phyloP scores from a whole-genome alignment of 129 eudicot genomes.

The sunflower (Helianthus annuus) region HanXRQr2.0-SUNRISE NC_035446.2:135245991-135246490 shows the following conservation, averaged over 20 bases:
- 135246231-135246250: background rate
- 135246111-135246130: background rate
- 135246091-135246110: slow-evolving; percentile 1
- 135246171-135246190: slow-evolving; percentile 82
- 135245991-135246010: background rate
- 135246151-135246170: slow-evolving; percentile 65
- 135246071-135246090: slow-evolving; percentile 17
- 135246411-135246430: slow-evolving; percentile 89
- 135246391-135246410: slow-evolving; percentile 71
- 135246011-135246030: slow-evolving; percentile 50
- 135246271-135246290: slow-evolving; percentile 13
- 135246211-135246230: slow-evolving; percentile 5
- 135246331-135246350: slow-evolving; percentile 10
- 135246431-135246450: slow-evolving; percentile 69
- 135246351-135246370: slow-evolving; percentile 60
- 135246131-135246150: slow-evolving; percentile 7
- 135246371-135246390: slow-evolving; percentile 61
- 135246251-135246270: slow-evolving; percentile 8
- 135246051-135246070: slow-evolving; percentile 46
- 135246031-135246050: slow-evolving; percentile 58
- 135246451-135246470: slow-evolving; percentile 55
- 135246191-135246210: slow-evolving; percentile 60
- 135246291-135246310: slow-evolving; percentile 3
- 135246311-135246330: slow-evolving; percentile 9
- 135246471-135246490: slow-evolving; percentile 10